A percentile compares a stretch with the other conserved stretches of the same genome.
Conservation (phyloP, 108 stramenopile species). For the Nitzschia sp. region DNA sequence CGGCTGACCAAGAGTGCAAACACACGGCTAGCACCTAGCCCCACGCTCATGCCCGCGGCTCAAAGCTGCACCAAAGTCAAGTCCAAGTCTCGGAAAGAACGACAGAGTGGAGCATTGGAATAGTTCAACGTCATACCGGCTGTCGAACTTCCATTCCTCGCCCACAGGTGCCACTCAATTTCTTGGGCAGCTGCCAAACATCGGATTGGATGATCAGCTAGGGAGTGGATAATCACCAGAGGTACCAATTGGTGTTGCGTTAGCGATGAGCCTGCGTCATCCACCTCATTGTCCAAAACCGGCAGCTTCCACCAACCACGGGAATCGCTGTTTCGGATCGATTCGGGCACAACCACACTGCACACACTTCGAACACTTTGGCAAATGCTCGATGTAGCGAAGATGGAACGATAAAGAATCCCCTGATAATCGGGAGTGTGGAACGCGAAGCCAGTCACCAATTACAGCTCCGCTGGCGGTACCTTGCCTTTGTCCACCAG, state of each 20-base stretch:
- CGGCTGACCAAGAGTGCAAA: slow-evolving; percentile 74
- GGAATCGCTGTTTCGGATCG: slow-evolving; percentile 51
- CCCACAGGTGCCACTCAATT: slow-evolving; percentile 88
- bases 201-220: slow-evolving; percentile 87
- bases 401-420: slow-evolving; percentile 89
- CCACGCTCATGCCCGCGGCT: slow-evolving; percentile 79
- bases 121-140: slow-evolving; percentile 89
- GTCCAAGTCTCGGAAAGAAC: slow-evolving; percentile 85
- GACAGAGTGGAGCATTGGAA: slow-evolving; percentile 79
- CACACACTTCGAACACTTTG: slow-evolving; percentile 74
- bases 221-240: slow-evolving; percentile 77
- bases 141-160: slow-evolving; percentile 79
- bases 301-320: slow-evolving; percentile 85
- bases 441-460: slow-evolving; percentile 88
- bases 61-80: slow-evolving; percentile 84
- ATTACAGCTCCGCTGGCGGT: slow-evolving; percentile 61
- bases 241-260: slow-evolving; percentile 67
- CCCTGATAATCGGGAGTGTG: slow-evolving; percentile 83
- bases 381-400: slow-evolving; percentile 83
- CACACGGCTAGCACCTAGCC: slow-evolving; percentile 79
- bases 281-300: slow-evolving; percentile 60
- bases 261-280: slow-evolving; percentile 14
- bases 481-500: not conserved
- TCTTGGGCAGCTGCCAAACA: slow-evolving; percentile 86
- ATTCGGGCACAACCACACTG: slow-evolving; percentile 64